A percentile compares a stretch with the other conserved stretches of the same genome.
These are phyloP conservation scores for Phytophthora litchii DNA, from an alignment of 352 stramenopile species.

Conservation along the genomic window DNA sequence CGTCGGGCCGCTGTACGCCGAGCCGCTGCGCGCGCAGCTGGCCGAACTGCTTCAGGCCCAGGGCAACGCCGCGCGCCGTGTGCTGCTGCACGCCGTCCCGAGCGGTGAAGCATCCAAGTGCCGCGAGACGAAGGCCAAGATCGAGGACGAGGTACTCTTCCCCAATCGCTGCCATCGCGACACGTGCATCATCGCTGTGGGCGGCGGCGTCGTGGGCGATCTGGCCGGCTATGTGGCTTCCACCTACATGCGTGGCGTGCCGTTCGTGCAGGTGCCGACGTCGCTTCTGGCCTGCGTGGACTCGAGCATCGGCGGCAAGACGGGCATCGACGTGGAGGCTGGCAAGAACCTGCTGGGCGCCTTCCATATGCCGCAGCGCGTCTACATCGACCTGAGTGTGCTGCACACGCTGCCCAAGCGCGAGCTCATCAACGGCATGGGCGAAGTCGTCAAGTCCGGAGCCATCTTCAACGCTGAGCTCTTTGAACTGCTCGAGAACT, in stretches of 20 bases:
- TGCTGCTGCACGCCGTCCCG: slow-evolving; percentile 66
- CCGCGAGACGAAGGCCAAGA: slow-evolving; percentile 77
- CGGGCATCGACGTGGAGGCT: slow-evolving; percentile 95
- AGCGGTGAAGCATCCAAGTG: slow-evolving; percentile 81
- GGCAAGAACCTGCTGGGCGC: slow-evolving; percentile 99
- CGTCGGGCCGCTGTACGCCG: slow-evolving; percentile 73
- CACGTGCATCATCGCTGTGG: slow-evolving; percentile 88
- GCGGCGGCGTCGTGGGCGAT: slow-evolving; percentile 98
- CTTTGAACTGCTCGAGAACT: slow-evolving; percentile 94
- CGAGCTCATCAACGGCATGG: slow-evolving; percentile 95
- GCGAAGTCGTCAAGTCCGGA: slow-evolving; percentile 98
- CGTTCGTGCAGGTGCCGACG: slow-evolving; percentile 94
- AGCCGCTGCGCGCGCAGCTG: slow-evolving; percentile 63
- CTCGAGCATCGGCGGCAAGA: slow-evolving; percentile 98
- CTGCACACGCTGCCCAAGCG: slow-evolving; percentile 95
- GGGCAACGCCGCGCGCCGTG: slow-evolving; percentile 45
- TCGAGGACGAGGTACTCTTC: slow-evolving; percentile 86
- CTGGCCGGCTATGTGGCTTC: slow-evolving; percentile 97
- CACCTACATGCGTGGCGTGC: slow-evolving; percentile 96
- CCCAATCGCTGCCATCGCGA: slow-evolving; percentile 83
- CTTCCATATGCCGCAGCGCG: slow-evolving; percentile 98
- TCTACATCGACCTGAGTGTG: slow-evolving; percentile 95
- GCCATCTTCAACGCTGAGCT: slow-evolving; percentile 95
- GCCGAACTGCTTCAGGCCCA: slow-evolving; percentile 36
- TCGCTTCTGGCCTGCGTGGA: slow-evolving; percentile 99